A percentile compares a stretch with the other conserved stretches of the same genome.
These are phyloP conservation scores for Verticillium nonalfalfae DNA, from an alignment of 2,329 filamentous ascomycete species.

Conservation along the genomic window DNA sequence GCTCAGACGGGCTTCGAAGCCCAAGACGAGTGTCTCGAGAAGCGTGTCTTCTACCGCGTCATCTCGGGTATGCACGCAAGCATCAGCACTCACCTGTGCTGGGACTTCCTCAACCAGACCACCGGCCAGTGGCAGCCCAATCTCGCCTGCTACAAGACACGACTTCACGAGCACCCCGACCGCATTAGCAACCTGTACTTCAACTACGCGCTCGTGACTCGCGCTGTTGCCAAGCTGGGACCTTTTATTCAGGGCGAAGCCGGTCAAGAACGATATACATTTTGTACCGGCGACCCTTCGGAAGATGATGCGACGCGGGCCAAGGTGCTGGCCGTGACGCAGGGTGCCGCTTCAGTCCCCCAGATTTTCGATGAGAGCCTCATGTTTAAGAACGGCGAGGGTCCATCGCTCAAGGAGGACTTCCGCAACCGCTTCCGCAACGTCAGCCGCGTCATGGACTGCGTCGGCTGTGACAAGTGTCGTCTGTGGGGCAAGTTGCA, in stretches of 20 bases:
- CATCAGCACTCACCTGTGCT: constrained; percentile 93
- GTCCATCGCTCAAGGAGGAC: constrained; percentile 82
- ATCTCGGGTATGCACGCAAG: constrained; percentile 98
- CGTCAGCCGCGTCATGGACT: constrained; percentile 95
- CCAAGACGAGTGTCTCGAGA: constrained; percentile 92
- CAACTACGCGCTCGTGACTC: constrained; percentile 93
- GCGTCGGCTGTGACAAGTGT: constrained; percentile 97
- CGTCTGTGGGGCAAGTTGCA: constrained; percentile 97
- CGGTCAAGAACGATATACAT: constrained; percentile 60
- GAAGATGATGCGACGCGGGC: constrained; percentile 76
- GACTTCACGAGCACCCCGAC: constrained; percentile 81
- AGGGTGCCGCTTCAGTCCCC: constrained; percentile 60
- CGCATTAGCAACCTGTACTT: constrained; percentile 97
- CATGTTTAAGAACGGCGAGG: constrained; percentile 82
- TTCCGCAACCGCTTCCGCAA: constrained; percentile 97
- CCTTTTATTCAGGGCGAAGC: constrained; percentile 57
- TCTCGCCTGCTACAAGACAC: constrained; percentile 75
- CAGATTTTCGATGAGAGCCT: constrained; percentile 90
- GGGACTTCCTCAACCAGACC: constrained; percentile 91
- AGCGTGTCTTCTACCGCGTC: constrained; percentile 95
- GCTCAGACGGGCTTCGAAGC: constrained; percentile 63
- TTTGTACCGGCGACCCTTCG: constrained; percentile 77
- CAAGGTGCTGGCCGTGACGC: constrained; percentile 72
- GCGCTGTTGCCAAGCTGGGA: constrained; percentile 84
- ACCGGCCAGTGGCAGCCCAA: constrained; percentile 93